Base-by-base conservation (phyloP, 2,329 filamentous ascomycete species). In the Pyricularia pennisetigena region DNA sequence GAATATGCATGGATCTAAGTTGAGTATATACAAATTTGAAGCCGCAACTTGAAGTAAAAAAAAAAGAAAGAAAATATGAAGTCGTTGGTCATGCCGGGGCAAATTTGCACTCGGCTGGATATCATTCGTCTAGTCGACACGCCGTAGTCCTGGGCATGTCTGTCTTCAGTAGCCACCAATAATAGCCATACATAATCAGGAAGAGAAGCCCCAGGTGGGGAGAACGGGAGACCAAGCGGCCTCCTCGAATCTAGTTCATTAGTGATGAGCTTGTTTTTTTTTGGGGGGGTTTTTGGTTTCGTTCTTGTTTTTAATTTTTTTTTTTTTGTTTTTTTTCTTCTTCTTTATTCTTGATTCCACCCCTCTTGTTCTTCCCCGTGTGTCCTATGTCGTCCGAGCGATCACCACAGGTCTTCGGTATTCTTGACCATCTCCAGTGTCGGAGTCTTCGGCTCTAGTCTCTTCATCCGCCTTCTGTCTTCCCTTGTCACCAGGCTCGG, bases 401-500 rank as follows among this genome's bases (percentile, higher is more conserved):
- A 9, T 78, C 77, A 88, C 89, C 89, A 92, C 49, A 90, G 75
- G 14, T 92, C 89, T 1, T 88, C 86, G 20, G 82, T 80, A 72
- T 81, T 85, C 78, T 80, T 78, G 8, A 91, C 88, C 85, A 90
- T 83, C 73, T 86, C 81, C 74, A 85, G 72, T 0, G 86, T 86
- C 4, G 87, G 88, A 66, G 86, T 88, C 79, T 87, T 87, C 69
- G 86, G 86, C 72, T 88, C 83, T 75, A 88, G 78, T 75, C 83
- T 87, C 81, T 82, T 86, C 82, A 87, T 88, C 75, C 85, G 82
- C 83, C 89, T 92, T 30, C 90, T 80, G 74, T 94, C 90, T 70
- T 86, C 85, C 76, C 83, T 87, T 28, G 88, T 92, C 20, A 92
- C 87, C 64, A 94, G 79, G 24, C 86, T 87, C n/a, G 91, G 90